A percentile compares a stretch with the other conserved stretches of the same genome.
Conservation (phyloP, 805 yeast genomes). For the Metschnikowia bowlesiae region DNA sequence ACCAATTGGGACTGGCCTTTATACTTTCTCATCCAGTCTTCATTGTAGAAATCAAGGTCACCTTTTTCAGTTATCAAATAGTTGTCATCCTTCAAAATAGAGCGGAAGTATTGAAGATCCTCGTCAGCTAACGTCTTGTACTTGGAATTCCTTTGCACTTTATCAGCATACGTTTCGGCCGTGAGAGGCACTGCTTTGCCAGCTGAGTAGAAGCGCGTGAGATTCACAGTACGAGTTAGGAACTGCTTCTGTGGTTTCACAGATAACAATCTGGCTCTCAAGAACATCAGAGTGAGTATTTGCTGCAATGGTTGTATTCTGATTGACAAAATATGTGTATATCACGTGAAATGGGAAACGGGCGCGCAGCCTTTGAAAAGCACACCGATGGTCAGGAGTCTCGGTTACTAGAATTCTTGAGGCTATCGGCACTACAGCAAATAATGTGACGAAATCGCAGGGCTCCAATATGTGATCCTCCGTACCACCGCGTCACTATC, state of each 20-base stretch:
- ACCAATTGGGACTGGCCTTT: conserved; percentile 81
- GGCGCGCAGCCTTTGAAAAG: background rate
- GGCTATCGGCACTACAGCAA: conserved; percentile 49
- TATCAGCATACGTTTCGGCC: conserved; percentile 60
- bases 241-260: background rate
- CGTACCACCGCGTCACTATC: conserved; percentile 78
- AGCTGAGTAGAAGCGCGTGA: conserved; percentile 21
- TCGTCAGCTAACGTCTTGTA: conserved; percentile 50
- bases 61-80: conserved; percentile 52
- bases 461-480: conserved; percentile 71
- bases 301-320: background rate
- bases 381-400: background rate
- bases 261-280: conserved; percentile 1
- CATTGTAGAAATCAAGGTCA: conserved; percentile 70
- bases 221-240: background rate
- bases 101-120: conserved; percentile 59
- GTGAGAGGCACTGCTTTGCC: conserved; percentile 49
- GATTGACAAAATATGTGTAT: conserved; percentile 1
- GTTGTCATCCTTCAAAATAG: conserved; percentile 49
- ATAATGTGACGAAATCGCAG: conserved; percentile 66
- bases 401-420: conserved; percentile 18
- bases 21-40: conserved; percentile 93
- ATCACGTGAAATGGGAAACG: background rate
- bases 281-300: background rate
- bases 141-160: conserved; percentile 45